phyloP scores from a whole-genome alignment of 768 basidiomycete species.

The Termitomyces sp. region DNA sequence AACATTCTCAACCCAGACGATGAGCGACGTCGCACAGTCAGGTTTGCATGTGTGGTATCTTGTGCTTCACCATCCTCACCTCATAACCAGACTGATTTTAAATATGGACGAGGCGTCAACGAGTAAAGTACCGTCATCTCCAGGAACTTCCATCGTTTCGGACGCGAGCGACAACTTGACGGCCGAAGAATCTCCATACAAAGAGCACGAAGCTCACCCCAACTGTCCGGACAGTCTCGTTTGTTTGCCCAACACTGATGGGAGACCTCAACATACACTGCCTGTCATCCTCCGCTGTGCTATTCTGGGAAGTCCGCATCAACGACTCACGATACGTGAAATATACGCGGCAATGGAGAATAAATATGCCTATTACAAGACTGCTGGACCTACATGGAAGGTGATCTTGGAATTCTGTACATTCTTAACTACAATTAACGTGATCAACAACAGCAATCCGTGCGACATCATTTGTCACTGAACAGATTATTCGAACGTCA shows the following conservation, averaged over 20 bases:
- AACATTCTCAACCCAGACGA: constrained; percentile 54
- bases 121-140: constrained; percentile 26
- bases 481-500: constrained; percentile 81
- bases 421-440: constrained; percentile 6
- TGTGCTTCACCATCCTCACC: constrained; percentile 12
- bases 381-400: constrained; percentile 83
- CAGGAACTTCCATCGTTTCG: constrained; percentile 23
- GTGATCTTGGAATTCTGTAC: constrained; percentile 29
- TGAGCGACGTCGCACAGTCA: constrained; percentile 28
- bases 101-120: constrained; percentile 22
- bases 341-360: constrained; percentile 85
- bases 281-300: constrained; percentile 83
- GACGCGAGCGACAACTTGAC: constrained; percentile 25
- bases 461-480: constrained; percentile 77
- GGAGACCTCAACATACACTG: constrained; percentile 77
- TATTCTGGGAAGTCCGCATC: constrained; percentile 70
- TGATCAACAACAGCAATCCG: constrained; percentile 62
- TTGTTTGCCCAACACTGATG: constrained; percentile 75
- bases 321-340: constrained; percentile 76
- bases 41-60: constrained; percentile 30
- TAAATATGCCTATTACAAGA: constrained; percentile 78
- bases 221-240: constrained; percentile 74
- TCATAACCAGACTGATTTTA: constrained; percentile 19
- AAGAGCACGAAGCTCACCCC: constrained; percentile 54
- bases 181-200: constrained; percentile 20